Conservation (phyloP, 306 rosid genomes). For the Fragaria nilgerrensis region DNA sequence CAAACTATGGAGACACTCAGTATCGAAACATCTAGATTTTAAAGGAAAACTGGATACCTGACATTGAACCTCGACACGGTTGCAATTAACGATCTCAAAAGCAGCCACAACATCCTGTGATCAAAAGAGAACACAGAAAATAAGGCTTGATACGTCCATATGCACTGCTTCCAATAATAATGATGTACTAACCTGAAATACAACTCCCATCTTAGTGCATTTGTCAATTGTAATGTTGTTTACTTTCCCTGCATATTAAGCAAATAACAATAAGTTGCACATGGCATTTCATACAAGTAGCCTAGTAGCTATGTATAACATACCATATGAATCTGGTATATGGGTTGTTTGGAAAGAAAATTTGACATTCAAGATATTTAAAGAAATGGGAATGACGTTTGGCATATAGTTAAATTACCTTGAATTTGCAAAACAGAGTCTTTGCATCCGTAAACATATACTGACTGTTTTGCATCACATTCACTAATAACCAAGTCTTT, state of each 20-base stretch:
- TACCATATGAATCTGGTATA: not conserved
- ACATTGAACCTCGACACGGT: constrained; percentile 91
- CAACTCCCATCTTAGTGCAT: constrained; percentile 87
- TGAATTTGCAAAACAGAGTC: constrained; percentile 87
- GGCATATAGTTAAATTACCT: constrained; percentile 47
- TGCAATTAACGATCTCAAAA: constrained; percentile 91
- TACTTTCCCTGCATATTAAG: constrained; percentile 77
- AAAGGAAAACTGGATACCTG: constrained; percentile 51
- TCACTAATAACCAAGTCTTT: constrained; percentile 81
- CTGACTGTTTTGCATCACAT: constrained; percentile 93
- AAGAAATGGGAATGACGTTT: constrained; percentile 8
- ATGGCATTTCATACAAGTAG: constrained; percentile 19
- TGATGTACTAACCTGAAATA: constrained; percentile 65
- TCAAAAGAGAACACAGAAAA: constrained; percentile 20
- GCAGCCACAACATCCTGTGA: constrained; percentile 99
- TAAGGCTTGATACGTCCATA: constrained; percentile 16
- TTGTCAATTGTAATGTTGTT: constrained; percentile 96
- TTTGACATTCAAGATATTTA: not conserved
- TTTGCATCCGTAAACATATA: constrained; percentile 94
- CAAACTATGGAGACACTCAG: not conserved
- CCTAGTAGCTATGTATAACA: not conserved
- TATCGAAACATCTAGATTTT: constrained; percentile 13
- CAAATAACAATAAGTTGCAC: constrained; percentile 11
- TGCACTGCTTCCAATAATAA: constrained; percentile 23
- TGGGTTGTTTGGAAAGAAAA: not conserved